phyloP scores from a whole-genome alignment of 2,329 filamentous ascomycete species.

The Epicoccum nigrum region DNA sequence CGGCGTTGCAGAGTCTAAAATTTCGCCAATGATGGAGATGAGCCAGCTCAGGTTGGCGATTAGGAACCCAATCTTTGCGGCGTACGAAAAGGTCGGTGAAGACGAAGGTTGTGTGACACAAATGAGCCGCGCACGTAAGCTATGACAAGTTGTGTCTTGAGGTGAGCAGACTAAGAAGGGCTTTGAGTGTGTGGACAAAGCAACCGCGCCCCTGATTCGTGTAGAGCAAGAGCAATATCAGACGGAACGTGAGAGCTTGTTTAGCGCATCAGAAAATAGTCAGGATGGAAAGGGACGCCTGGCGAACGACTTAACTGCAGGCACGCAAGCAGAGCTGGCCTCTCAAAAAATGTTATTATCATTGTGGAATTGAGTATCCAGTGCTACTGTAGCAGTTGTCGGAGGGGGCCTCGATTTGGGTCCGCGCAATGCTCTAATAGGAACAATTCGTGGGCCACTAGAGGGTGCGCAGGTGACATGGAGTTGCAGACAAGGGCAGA shows the following conservation, averaged over 20 bases:
- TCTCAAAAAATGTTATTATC: background rate
- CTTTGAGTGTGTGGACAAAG: background rate
- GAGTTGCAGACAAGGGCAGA: background rate
- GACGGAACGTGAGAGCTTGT: background rate
- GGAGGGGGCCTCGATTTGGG: background rate
- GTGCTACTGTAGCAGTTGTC: background rate
- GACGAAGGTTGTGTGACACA: constrained; percentile 8
- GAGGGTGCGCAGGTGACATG: constrained; percentile 3
- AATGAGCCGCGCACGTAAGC: constrained; percentile 15
- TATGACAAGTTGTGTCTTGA: constrained; percentile 6
- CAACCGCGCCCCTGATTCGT: background rate
- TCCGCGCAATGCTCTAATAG: background rate
- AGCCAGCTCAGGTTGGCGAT: background rate
- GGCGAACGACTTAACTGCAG: constrained; percentile 2
- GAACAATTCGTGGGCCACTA: background rate
- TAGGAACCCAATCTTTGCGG: background rate
- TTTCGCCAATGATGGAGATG: background rate
- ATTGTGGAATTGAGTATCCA: background rate
- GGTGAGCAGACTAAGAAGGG: constrained; percentile 3
- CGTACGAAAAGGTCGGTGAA: constrained; percentile 15
- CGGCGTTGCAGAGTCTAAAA: background rate
- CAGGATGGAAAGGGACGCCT: background rate
- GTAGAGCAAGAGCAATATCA: background rate
- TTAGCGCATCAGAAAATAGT: background rate
- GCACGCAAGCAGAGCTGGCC: background rate